phyloP scores from a whole-genome alignment of 345 rosid genomes.

The Kernera saxatilis region DNA sequence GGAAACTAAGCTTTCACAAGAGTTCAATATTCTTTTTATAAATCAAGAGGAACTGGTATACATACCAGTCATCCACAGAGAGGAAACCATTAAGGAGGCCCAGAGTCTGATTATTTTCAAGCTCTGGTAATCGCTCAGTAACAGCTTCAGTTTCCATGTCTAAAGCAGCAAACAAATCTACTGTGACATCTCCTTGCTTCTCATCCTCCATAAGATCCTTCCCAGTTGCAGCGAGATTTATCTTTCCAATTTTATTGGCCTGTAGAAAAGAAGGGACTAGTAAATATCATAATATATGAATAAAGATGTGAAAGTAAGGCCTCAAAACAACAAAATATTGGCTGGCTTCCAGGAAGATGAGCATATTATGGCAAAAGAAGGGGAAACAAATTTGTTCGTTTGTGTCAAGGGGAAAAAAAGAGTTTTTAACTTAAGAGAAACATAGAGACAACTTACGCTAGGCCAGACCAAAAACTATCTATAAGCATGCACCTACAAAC shows the following conservation, averaged over 20 bases:
- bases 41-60: background rate
- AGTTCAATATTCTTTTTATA: background rate
- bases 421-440: background rate
- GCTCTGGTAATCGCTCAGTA: conserved; percentile 64
- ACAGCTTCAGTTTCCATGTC: conserved; percentile 96
- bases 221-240: conserved; percentile 99
- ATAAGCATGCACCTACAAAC: background rate
- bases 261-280: conserved; percentile 24
- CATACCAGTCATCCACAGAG: conserved; percentile 93
- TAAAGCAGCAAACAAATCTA: conserved; percentile 84
- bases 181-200: conserved; percentile 89
- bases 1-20: conserved; percentile 1
- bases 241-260: conserved; percentile 98
- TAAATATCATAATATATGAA: background rate
- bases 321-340: conserved; percentile 3
- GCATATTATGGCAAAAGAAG: background rate
- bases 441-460: background rate
- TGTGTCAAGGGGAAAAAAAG: background rate
- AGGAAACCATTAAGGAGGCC: conserved; percentile 96
- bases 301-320: conserved; percentile 1
- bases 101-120: conserved; percentile 80
- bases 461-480: conserved; percentile 16
- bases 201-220: conserved; percentile 99
- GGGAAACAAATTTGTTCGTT: conserved; percentile 3
- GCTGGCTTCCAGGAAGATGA: conserved; percentile 11